Percentiles rank a stretch among this genome's conserved stretches.
phyloP scores from a whole-genome alignment of 176 grass and related monocot species.

The Carex parvula region DNA sequence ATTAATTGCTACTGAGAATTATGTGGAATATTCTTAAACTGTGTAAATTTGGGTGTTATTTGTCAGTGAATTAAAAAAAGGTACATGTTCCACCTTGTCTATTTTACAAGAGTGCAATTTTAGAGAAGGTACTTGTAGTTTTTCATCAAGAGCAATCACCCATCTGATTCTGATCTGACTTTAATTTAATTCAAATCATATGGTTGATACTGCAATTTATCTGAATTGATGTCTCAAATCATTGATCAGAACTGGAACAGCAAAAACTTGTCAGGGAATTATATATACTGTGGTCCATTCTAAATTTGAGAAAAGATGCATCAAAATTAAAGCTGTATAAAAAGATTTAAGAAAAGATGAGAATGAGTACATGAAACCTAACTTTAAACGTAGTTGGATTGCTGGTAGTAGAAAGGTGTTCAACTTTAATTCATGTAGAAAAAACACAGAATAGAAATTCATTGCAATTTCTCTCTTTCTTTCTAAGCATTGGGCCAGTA shows the following conservation, averaged over 20 bases:
- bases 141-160: neutral
- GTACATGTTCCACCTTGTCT: constrained; percentile 5
- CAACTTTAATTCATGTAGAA: constrained; percentile 24
- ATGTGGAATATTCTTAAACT: neutral
- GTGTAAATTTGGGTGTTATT: constrained; percentile 10
- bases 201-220: constrained; percentile 3
- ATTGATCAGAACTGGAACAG: constrained; percentile 13
- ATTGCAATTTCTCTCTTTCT: constrained; percentile 22
- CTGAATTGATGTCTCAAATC: constrained; percentile 21
- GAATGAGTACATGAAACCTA: constrained; percentile 1
- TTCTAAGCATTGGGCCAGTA: neutral
- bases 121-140: neutral
- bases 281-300: too few relatives aligned
- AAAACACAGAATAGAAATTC: constrained; percentile 13
- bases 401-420: constrained; percentile 27
- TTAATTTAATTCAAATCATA: constrained; percentile 13
- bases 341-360: constrained; percentile 25
- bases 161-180: neutral
- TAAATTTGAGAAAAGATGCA: too few relatives aligned
- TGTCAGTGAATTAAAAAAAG: neutral
- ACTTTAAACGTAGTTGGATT: constrained; percentile 11
- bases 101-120: neutral
- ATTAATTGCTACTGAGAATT: neutral
- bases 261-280: too few relatives aligned
- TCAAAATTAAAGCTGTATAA: constrained; percentile 13